These are phyloP conservation scores for Neurospora sp. DNA, from an alignment of 495 filamentous ascomycete genomes.

Conservation along the genomic window DNA sequence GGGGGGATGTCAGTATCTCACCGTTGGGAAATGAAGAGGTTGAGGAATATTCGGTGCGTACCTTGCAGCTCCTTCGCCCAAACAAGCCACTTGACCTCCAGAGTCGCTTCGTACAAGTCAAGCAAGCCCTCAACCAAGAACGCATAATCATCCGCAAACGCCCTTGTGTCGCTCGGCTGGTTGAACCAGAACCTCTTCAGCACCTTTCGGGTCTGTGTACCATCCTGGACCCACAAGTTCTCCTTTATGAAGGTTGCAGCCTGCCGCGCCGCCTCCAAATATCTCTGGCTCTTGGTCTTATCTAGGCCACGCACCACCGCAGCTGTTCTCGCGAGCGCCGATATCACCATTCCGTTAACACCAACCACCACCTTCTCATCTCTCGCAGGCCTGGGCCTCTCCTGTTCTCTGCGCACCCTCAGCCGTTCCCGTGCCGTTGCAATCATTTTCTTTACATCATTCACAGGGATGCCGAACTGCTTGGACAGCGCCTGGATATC, in stretches of 20 bases:
- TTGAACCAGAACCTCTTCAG: slow-evolving; percentile 72
- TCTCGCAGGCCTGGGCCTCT: slow-evolving; percentile 66
- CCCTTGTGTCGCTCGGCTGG: slow-evolving; percentile 52
- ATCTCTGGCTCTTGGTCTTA: slow-evolving; percentile 41
- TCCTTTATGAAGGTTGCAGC: slow-evolving; percentile 67
- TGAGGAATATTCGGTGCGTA: slow-evolving; percentile 22
- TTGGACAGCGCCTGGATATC: slow-evolving; percentile 58
- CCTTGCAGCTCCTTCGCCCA: slow-evolving; percentile 80
- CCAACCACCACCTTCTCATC: slow-evolving; percentile 86
- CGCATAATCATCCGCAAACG: slow-evolving; percentile 93
- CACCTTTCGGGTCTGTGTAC: slow-evolving; percentile 24
- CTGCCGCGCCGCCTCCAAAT: slow-evolving; percentile 52
- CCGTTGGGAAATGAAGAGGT: not conserved
- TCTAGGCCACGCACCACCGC: slow-evolving; percentile 55
- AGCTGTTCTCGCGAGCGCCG: slow-evolving; percentile 64
- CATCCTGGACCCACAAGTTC: slow-evolving; percentile 58
- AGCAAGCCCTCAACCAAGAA: slow-evolving; percentile 77
- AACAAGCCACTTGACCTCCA: slow-evolving; percentile 65
- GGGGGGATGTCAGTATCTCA: slow-evolving; percentile 20
- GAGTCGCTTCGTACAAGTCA: slow-evolving; percentile 80
- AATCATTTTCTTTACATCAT: slow-evolving; percentile 65
- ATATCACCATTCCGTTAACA: slow-evolving; percentile 88
- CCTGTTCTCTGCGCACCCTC: slow-evolving; percentile 59
- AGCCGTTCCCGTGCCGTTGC: slow-evolving; percentile 58
- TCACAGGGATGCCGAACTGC: slow-evolving; percentile 65